Conservation (phyloP, 768 basidiomycete species). For the Lactarius sanguifluus region DNA sequence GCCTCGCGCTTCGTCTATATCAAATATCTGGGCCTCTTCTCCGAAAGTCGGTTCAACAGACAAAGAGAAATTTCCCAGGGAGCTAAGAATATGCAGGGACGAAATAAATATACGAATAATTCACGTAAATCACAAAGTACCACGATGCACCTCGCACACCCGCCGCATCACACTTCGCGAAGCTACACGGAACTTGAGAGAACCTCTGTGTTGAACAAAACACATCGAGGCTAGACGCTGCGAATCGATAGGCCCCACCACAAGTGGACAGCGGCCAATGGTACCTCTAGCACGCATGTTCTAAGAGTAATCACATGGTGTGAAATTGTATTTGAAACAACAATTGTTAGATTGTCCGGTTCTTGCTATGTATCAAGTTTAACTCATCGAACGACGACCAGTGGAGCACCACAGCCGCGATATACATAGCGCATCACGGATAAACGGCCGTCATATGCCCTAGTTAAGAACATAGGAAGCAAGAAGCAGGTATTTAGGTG, state of each 20-base stretch:
- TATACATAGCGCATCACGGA: neutral
- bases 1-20: neutral
- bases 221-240: neutral
- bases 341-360: neutral
- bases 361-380: neutral
- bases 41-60: neutral
- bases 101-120: neutral
- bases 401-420: neutral
- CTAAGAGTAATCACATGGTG: neutral
- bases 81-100: neutral
- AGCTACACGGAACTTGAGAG: constrained; percentile 3
- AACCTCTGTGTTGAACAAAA: neutral
- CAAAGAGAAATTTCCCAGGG: neutral
- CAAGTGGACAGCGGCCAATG: neutral
- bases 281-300: neutral
- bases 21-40: neutral
- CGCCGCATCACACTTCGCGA: constrained; percentile 20
- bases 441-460: constrained; percentile 5
- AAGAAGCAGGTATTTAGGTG: constrained; percentile 10
- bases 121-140: neutral
- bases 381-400: neutral
- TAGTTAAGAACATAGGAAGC: constrained; percentile 7
- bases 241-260: neutral
- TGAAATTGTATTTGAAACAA: neutral
- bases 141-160: neutral